Percentiles rank a stretch among this genome's conserved stretches.
These are phyloP conservation scores for Vigna mungo DNA, from an alignment of 306 rosid species.

Conservation along the genomic window DNA sequence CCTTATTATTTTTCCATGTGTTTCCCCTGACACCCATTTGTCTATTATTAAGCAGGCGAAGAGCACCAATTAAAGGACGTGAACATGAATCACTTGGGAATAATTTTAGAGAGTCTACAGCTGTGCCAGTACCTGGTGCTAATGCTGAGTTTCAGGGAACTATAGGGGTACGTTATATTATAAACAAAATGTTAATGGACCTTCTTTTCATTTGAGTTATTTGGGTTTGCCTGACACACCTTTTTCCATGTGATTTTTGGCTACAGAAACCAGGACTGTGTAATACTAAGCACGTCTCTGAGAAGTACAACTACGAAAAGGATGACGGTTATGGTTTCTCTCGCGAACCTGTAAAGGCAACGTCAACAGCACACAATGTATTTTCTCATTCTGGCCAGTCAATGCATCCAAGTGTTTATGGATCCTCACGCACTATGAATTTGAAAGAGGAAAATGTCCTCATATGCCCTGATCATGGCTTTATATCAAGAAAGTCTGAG, in stretches of 20 bases:
- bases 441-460: slow-evolving; percentile 47
- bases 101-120: slow-evolving; percentile 54
- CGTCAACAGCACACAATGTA: slow-evolving; percentile 40
- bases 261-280: slow-evolving; percentile 50
- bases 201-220: slow-evolving; percentile 6
- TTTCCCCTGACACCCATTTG: slow-evolving; percentile 35
- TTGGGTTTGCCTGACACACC: slow-evolving; percentile 31
- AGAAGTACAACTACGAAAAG: slow-evolving; percentile 61
- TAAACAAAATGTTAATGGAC: slow-evolving; percentile 26
- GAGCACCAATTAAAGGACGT: slow-evolving; percentile 50
- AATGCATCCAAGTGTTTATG: slow-evolving; percentile 54
- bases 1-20: slow-evolving; percentile 4
- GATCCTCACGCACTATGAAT: slow-evolving; percentile 59
- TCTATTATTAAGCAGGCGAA: slow-evolving; percentile 56
- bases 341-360: slow-evolving; percentile 57
- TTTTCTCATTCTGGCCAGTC: slow-evolving; percentile 64
- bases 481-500: slow-evolving; percentile 48
- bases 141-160: slow-evolving; percentile 63
- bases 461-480: slow-evolving; percentile 34
- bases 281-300: slow-evolving; percentile 55
- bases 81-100: slow-evolving; percentile 52
- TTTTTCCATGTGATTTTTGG: slow-evolving; percentile 19
- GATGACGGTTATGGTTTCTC: slow-evolving; percentile 60
- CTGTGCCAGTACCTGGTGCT: slow-evolving; percentile 59
- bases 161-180: slow-evolving; percentile 51